Conservation (phyloP, 352 stramenopile species). For the Globisporangium mamillatum region DNA sequence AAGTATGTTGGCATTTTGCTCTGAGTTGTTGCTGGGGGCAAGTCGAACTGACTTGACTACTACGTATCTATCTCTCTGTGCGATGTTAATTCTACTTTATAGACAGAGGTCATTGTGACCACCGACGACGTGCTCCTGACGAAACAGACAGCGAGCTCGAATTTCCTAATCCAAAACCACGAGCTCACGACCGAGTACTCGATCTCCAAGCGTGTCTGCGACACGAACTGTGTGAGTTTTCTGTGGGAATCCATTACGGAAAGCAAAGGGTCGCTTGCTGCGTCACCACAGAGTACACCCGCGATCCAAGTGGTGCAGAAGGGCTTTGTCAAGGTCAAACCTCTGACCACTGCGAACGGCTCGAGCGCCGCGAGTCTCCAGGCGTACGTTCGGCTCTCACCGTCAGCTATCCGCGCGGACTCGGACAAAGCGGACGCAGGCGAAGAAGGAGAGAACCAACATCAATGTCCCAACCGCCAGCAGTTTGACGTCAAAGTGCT, state of each 20-base stretch:
- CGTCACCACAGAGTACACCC: not conserved
- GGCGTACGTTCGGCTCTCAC: constrained; percentile 30
- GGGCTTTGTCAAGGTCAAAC: constrained; percentile 8
- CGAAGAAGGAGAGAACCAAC: not conserved
- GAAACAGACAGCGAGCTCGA: constrained; percentile 1
- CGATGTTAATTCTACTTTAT: no score
- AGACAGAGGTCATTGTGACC: constrained; percentile 17
- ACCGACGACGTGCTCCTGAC: constrained; percentile 18
- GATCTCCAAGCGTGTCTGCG: constrained; percentile 26
- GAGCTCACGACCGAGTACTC: constrained; percentile 15
- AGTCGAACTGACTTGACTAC: no score
- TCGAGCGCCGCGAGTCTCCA: constrained; percentile 8
- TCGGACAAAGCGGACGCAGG: not conserved
- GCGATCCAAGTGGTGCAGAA: constrained; percentile 5
- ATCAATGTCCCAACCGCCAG: not conserved
- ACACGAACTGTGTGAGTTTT: constrained; percentile 15
- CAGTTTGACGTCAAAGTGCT: not conserved
- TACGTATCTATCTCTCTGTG: no score
- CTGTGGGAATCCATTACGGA: constrained; percentile 14
- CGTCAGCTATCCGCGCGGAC: constrained; percentile 14
- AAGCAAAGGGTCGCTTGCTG: not conserved
- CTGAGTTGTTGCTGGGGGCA: not conserved
- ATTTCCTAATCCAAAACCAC: not conserved
- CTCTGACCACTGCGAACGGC: not conserved
- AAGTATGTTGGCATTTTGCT: not conserved